Evolutionary conservation across 495 filamentous ascomycete genomes (phyloP).

Genomic region (Penicillium flavigenum): DNA sequence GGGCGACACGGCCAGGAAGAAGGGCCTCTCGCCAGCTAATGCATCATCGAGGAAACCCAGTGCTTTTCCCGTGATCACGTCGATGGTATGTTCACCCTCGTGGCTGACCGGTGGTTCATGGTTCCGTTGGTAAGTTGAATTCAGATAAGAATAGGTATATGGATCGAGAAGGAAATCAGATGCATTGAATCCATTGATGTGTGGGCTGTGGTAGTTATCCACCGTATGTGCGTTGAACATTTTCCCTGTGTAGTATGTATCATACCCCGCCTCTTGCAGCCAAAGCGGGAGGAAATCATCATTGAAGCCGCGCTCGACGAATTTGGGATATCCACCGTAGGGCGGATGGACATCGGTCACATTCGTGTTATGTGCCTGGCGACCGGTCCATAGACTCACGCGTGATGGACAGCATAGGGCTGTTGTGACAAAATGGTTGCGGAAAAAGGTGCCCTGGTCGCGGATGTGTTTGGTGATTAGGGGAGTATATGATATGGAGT

Average conservation of each 20-base stretch:
- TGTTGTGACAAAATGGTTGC: constrained; percentile 61
- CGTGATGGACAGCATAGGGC: constrained; percentile 65
- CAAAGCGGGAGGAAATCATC: constrained; percentile 66
- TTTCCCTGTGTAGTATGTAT: constrained; percentile 73
- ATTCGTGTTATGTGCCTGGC: constrained; percentile 71
- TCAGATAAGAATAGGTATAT: constrained; percentile 69
- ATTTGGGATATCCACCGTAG: constrained; percentile 71
- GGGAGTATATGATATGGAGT: constrained; percentile 59
- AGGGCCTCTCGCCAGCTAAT: constrained; percentile 51
- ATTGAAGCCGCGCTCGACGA: constrained; percentile 64
- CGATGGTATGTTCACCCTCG: constrained; percentile 57
- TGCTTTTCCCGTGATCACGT: constrained; percentile 63
- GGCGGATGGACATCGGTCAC: constrained; percentile 68
- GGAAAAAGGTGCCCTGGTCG: constrained; percentile 55
- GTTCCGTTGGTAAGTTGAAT: constrained; percentile 65
- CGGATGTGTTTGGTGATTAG: constrained; percentile 51
- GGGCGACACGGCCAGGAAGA: constrained; percentile 67
- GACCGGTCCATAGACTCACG: constrained; percentile 64
- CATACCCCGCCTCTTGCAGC: constrained; percentile 68
- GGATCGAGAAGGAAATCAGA: constrained; percentile 71
- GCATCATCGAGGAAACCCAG: constrained; percentile 65
- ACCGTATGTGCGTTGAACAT: constrained; percentile 65
- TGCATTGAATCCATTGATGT: constrained; percentile 55
- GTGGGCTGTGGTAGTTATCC: constrained; percentile 58
- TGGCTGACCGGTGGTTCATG: constrained; percentile 56